Conservation (phyloP, 1,284 basidiomycete genomes). For the Ustilago trichophora region DNA sequence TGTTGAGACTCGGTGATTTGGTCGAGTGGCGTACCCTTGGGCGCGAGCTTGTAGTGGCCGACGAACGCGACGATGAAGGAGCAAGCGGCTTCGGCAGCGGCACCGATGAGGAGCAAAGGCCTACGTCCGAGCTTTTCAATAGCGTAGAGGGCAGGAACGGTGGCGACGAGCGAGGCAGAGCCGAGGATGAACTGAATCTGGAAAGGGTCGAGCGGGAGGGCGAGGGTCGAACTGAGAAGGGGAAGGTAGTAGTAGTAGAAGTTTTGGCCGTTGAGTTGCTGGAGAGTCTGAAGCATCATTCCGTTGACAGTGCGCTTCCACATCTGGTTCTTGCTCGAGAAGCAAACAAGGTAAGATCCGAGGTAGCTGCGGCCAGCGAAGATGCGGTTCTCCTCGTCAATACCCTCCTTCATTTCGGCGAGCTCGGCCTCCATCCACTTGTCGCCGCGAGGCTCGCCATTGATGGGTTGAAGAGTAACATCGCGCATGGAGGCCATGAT, state of each 20-base stretch:
- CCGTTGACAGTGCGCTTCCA: conserved; percentile 81
- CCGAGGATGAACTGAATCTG: conserved; percentile 68
- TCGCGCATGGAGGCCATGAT: conserved; percentile 73
- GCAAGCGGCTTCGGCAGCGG: conserved; percentile 65
- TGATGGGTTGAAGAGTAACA: conserved; percentile 74
- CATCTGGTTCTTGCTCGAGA: conserved; percentile 73
- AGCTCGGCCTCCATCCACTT: conserved; percentile 70
- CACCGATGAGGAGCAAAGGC: conserved; percentile 68
- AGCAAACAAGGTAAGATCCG: conserved; percentile 74
- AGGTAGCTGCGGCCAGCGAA: conserved; percentile 78
- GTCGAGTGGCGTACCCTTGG: conserved; percentile 69
- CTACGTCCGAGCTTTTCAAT: conserved; percentile 69
- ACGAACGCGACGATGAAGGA: conserved; percentile 70
- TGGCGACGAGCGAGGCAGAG: conserved; percentile 65
- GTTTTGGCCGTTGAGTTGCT: conserved; percentile 77
- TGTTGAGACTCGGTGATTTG: conserved; percentile 53
- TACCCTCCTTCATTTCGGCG: conserved; percentile 76
- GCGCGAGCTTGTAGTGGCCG: conserved; percentile 70
- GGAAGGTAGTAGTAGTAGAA: conserved; percentile 80
- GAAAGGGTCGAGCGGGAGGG: conserved; percentile 75
- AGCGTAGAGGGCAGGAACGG: conserved; percentile 50
- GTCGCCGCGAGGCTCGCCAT: conserved; percentile 72
- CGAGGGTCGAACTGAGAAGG: conserved; percentile 81
- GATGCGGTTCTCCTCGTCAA: conserved; percentile 68
- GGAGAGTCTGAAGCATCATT: conserved; percentile 75